Evolutionary conservation across 352 stramenopile genomes (phyloP).

Genomic region (Globisporangium yorkense): DNA sequence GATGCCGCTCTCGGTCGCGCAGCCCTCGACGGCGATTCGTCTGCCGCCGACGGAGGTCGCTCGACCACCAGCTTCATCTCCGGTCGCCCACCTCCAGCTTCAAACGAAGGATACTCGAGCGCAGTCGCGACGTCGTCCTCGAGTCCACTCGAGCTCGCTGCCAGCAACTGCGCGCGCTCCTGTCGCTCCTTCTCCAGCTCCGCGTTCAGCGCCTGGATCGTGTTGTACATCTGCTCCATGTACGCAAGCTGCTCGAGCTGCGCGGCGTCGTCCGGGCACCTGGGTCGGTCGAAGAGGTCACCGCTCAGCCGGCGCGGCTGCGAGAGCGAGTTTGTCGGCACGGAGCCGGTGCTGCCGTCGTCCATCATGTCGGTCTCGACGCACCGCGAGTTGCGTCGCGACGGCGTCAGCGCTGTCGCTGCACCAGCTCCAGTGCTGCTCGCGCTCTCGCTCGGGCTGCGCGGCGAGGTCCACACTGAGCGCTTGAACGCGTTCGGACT

Average conservation of each 20-base stretch:
- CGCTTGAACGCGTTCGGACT: conserved; percentile 30
- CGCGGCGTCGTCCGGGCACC: conserved; percentile 8
- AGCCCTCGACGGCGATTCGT: not conserved
- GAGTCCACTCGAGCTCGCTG: conserved; percentile 7
- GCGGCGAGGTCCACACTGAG: conserved; percentile 42
- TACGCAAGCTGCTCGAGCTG: conserved; percentile 44
- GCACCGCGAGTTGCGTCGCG: not conserved
- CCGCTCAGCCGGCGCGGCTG: conserved; percentile 7
- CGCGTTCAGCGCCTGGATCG: conserved; percentile 39
- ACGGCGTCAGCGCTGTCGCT: not conserved
- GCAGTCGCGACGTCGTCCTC: conserved; percentile 14
- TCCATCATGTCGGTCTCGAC: conserved; percentile 1
- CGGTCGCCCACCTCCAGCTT: conserved; percentile 5
- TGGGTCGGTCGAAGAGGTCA: conserved; percentile 5
- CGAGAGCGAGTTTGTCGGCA: not conserved
- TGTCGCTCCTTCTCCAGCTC: conserved; percentile 43
- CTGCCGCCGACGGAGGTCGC: not conserved
- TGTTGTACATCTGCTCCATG: conserved; percentile 72
- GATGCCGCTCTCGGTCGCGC: conserved; percentile 11
- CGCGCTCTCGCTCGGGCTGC: conserved; percentile 5
- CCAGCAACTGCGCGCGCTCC: conserved; percentile 14
- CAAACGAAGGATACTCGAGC: conserved; percentile 20
- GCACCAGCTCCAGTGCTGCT: not conserved
- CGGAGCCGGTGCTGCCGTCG: not conserved
- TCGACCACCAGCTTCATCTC: not conserved